Conservation (phyloP, 192 early-diverging fungal species). For the Backusella luteola region DNA sequence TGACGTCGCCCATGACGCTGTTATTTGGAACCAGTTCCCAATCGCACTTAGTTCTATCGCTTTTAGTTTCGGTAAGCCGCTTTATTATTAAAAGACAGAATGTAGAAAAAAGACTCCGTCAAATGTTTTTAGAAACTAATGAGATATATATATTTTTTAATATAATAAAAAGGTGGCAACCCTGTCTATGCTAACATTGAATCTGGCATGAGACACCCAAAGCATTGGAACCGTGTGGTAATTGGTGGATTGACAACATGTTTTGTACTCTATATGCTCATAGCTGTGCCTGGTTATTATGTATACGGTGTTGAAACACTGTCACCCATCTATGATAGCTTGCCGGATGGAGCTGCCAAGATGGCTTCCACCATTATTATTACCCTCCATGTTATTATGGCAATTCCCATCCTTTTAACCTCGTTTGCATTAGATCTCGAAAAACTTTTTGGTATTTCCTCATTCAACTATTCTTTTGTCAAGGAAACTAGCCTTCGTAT, state of each 20-base stretch:
- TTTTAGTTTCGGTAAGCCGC: constrained; percentile 20
- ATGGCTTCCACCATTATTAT: constrained; percentile 68
- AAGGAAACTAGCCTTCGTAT: constrained; percentile 53
- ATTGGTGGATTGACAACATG: constrained; percentile 54
- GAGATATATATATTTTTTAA: neutral
- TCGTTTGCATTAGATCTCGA: constrained; percentile 68
- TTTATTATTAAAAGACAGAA: neutral
- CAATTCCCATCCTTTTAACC: constrained; percentile 70
- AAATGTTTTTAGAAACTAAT: constrained; percentile 32
- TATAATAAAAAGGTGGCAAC: constrained; percentile 46
- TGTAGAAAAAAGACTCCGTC: neutral
- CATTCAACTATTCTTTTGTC: constrained; percentile 31
- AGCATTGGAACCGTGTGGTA: constrained; percentile 63
- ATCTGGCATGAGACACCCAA: constrained; percentile 65
- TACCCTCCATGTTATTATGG: constrained; percentile 74
- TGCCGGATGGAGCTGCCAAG: constrained; percentile 53
- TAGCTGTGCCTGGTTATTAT: constrained; percentile 65
- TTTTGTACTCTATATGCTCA: constrained; percentile 64
- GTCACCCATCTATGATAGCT: constrained; percentile 66
- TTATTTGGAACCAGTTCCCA: constrained; percentile 54
- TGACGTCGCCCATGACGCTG: constrained; percentile 25
- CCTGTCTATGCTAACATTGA: constrained; percentile 81
- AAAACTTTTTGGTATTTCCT: constrained; percentile 47
- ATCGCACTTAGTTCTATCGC: constrained; percentile 63
- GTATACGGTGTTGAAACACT: constrained; percentile 62